Percentiles rank a stretch among this genome's conserved stretches.
These are phyloP conservation scores for Lepidium didymum DNA, from an alignment of 345 rosid species.

Conservation along the genomic window DNA sequence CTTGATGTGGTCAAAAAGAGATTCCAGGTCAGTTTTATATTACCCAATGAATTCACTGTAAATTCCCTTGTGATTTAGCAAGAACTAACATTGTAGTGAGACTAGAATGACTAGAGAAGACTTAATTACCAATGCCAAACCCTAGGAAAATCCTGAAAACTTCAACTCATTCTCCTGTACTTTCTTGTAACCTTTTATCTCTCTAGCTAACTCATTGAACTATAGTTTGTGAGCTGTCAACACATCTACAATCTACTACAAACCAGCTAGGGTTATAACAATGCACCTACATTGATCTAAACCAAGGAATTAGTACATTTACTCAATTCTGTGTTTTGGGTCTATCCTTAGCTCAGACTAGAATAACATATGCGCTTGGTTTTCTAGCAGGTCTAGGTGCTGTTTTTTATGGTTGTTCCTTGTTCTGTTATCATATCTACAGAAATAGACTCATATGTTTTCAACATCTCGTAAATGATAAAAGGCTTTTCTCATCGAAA, in stretches of 20 bases:
- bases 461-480: background rate
- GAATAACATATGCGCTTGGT: background rate
- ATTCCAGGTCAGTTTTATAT: slow-evolving; percentile 60
- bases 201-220: background rate
- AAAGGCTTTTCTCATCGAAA: background rate
- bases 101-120: background rate
- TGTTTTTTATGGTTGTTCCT: background rate
- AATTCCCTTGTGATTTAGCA: background rate
- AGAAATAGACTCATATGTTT: background rate
- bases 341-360: background rate
- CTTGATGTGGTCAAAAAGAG: slow-evolving; percentile 96
- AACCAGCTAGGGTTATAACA: background rate
- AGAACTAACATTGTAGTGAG: background rate
- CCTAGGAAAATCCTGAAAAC: background rate
- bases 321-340: background rate
- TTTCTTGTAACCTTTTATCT: background rate
- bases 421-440: background rate
- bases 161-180: background rate
- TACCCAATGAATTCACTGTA: background rate
- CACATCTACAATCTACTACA: background rate
- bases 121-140: background rate
- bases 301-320: background rate
- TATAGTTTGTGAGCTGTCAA: background rate
- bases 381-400: background rate
- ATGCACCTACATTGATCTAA: background rate